Evolutionary conservation across 805 yeast species (phyloP).

Genomic region (Alloascoidea hylecoeti): DNA sequence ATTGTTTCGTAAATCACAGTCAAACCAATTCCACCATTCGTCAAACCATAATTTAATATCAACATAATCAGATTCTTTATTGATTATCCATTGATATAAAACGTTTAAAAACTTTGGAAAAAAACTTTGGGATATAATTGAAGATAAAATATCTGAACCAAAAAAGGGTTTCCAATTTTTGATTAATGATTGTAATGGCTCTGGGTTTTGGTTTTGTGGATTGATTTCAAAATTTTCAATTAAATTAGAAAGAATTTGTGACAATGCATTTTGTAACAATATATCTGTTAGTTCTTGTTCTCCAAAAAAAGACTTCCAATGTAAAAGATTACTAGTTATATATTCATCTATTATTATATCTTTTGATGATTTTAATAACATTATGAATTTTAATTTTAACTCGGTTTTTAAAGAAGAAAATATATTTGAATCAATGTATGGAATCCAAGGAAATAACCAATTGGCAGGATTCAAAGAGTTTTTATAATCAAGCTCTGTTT

Average conservation of each 20-base stretch:
- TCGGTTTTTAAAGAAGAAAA: conserved; percentile 12
- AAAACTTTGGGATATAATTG: conserved; percentile 18
- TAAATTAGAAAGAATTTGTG: conserved; percentile 8
- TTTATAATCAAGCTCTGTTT: conserved; percentile 5
- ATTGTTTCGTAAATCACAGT: conserved; percentile 7
- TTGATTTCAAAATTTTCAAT: conserved; percentile 10
- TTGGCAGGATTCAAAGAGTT: conserved; percentile 8
- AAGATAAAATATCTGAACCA: conserved; percentile 1
- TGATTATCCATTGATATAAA: conserved; percentile 16
- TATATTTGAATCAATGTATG: conserved; percentile 13
- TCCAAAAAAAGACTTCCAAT: conserved; percentile 9
- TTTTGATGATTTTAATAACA: conserved; percentile 5
- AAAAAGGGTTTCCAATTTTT: conserved; percentile 13
- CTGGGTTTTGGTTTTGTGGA: conserved; percentile 14
- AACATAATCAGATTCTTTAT: conserved; percentile 8
- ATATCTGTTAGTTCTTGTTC: conserved; percentile 5
- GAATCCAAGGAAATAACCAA: conserved; percentile 27
- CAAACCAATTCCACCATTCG: conserved; percentile 16
- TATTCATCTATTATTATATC: conserved; percentile 5
- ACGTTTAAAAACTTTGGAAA: conserved; percentile 24
- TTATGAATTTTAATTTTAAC: conserved; percentile 8
- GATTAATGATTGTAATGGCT: conserved; percentile 9
- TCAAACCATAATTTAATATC: conserved; percentile 18
- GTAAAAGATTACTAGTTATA: conserved; percentile 1
- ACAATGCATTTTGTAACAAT: conserved; percentile 7